Evolutionary conservation across 768 basidiomycete species (phyloP).

Genomic region (Phlebiopsis flavidoalba): DNA sequence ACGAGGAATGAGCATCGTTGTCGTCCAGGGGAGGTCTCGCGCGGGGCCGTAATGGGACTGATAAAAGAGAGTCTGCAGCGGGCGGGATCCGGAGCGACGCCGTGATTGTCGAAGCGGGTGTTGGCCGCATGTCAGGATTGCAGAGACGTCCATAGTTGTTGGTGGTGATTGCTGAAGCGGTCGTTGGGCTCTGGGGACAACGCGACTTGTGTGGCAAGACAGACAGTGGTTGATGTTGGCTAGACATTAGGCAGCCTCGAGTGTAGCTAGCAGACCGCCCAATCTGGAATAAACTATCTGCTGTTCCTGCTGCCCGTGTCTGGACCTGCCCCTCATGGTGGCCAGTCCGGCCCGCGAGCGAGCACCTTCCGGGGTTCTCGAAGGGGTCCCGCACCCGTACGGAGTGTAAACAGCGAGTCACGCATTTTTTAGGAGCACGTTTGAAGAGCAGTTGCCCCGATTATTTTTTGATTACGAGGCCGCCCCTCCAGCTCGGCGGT

Average conservation of each 20-base stretch:
- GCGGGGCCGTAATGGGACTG: slow-evolving; percentile 52
- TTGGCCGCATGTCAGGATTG: slow-evolving; percentile 19
- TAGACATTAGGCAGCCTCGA: slow-evolving; percentile 1
- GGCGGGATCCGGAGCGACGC: neutral
- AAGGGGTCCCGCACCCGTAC: neutral
- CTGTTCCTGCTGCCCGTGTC: no score
- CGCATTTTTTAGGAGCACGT: neutral
- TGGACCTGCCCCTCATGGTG: no score
- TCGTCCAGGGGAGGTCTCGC: slow-evolving; percentile 75
- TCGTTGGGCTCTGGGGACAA: slow-evolving; percentile 73
- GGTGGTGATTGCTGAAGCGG: slow-evolving; percentile 66
- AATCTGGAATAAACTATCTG: neutral
- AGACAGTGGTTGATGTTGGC: slow-evolving; percentile 53
- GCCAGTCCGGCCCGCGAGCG: neutral
- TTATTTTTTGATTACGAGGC: neutral
- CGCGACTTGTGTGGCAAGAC: slow-evolving; percentile 76
- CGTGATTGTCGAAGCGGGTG: slow-evolving; percentile 1
- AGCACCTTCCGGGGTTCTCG: neutral
- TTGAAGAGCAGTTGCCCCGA: neutral
- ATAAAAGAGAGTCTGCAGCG: slow-evolving; percentile 14
- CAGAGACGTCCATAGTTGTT: slow-evolving; percentile 55
- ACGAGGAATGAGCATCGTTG: slow-evolving; percentile 73
- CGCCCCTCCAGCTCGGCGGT: neutral
- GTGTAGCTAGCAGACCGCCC: neutral
- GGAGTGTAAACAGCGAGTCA: neutral